Conservation (phyloP, 441 rosid species). For the Eruca vesicaria region DNA sequence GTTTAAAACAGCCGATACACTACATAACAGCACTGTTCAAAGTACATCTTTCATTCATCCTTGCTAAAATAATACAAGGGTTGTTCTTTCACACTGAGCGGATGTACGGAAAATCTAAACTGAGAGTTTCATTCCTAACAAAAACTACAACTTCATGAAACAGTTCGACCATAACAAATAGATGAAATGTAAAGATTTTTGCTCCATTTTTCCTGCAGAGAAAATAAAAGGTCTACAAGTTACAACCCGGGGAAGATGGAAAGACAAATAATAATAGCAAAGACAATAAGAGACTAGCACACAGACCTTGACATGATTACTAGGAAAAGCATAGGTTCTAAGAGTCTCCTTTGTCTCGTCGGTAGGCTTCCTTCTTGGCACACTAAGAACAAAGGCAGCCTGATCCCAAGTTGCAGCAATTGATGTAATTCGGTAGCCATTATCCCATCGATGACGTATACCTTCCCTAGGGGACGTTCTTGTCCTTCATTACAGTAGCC, state of each 20-base stretch:
- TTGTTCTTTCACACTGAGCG: neutral
- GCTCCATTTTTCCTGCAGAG: conserved; percentile 80
- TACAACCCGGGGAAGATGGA: neutral
- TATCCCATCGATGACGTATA: conserved; percentile 90
- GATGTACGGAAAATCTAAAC: conserved; percentile 26
- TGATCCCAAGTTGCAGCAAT: conserved; percentile 92
- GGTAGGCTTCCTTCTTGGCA: conserved; percentile 70
- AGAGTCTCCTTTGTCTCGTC: conserved; percentile 98
- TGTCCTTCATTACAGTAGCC: conserved; percentile 98
- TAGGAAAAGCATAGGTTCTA: conserved; percentile 81
- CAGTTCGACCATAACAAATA: conserved; percentile 64
- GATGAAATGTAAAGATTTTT: conserved; percentile 70
- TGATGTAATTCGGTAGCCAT: conserved; percentile 89
- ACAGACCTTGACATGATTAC: conserved; percentile 90
- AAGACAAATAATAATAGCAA: neutral
- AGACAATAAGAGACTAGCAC: conserved; percentile 8
- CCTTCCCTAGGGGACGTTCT: conserved; percentile 98
- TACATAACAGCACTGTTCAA: too few species aligned
- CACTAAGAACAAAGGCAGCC: conserved; percentile 88
- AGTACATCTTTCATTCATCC: conserved; percentile 45
- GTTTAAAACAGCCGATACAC: too few species aligned
- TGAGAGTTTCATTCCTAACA: conserved; percentile 30
- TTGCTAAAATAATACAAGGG: conserved; percentile 20
- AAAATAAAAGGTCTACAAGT: neutral
- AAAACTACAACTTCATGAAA: conserved; percentile 44